phyloP scores from a whole-genome alignment of 495 filamentous ascomycete genomes.

The Oleoguttula mirabilis region DNA sequence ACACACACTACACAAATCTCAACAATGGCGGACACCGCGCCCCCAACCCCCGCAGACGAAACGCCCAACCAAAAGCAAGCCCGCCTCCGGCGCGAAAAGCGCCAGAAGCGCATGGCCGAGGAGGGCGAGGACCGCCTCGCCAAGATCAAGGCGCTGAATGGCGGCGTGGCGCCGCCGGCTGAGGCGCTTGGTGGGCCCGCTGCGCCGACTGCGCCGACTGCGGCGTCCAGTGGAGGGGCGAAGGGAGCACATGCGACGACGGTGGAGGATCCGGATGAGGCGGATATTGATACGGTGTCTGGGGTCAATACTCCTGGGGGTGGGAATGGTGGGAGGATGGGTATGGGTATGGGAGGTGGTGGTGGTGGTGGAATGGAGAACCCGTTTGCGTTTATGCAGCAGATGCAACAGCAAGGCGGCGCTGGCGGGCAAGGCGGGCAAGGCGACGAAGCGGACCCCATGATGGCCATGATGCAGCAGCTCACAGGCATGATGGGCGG shows the following conservation, averaged over 20 bases:
- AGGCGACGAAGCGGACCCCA: slow-evolving; percentile 37
- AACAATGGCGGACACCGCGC: slow-evolving; percentile 16
- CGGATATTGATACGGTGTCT: slow-evolving; percentile 53
- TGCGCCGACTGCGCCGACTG: not conserved
- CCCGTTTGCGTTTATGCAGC: slow-evolving; percentile 21
- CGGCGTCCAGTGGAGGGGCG: too few relatives aligned
- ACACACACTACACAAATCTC: too few relatives aligned
- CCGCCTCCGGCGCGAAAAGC: slow-evolving; percentile 74
- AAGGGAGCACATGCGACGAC: too few relatives aligned
- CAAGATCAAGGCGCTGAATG: slow-evolving; percentile 69
- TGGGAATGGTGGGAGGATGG: too few relatives aligned
- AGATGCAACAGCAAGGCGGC: slow-evolving; percentile 8
- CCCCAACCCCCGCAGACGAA: slow-evolving; percentile 33
- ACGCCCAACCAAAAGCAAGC: slow-evolving; percentile 56
- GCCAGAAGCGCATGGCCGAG: slow-evolving; percentile 80
- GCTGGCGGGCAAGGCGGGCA: not conserved
- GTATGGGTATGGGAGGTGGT: too few relatives aligned
- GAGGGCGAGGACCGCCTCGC: slow-evolving; percentile 68
- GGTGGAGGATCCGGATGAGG: slow-evolving; percentile 54
- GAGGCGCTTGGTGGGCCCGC: slow-evolving; percentile 20
- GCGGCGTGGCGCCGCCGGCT: slow-evolving; percentile 32
- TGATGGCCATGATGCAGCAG: slow-evolving; percentile 49
- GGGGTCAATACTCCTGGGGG: slow-evolving; percentile 18
- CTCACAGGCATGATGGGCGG: slow-evolving; percentile 40
- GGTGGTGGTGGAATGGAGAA: slow-evolving; percentile 4